Evolutionary conservation across 768 basidiomycete genomes (phyloP), one percentile per base, ranked within the genome.

Genomic region (Boletus sensibilis): DNA sequence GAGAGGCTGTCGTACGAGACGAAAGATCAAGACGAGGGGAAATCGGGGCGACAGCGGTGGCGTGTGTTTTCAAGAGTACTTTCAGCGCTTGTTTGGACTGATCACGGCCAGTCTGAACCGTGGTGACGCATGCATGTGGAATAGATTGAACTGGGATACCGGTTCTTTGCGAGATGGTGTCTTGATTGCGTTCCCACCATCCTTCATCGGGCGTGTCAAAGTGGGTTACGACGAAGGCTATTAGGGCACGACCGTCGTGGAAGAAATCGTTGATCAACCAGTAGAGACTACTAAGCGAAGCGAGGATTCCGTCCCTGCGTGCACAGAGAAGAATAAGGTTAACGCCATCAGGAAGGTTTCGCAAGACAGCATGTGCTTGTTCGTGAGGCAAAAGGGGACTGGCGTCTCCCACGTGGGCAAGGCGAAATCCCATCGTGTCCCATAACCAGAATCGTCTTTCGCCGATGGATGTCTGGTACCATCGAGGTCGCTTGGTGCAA

Each of bases 271-370:
- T 58, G 57, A 76, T 67, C 5, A 76, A 38, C 41, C 52, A 57
- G 63, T 71, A 76, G 43, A 75, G 74, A 42, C 63, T 60, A 27
- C 65, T 51, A 6, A 66, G 58, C 1, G 66, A 53, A 21, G 65
- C 63, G 27, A 46, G 63, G 58, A 73, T 64, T 46, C 68, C 55
- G 1, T 72, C 71, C 7, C 62, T 69, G 16, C 68, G 64, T 53
- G 72, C 67, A 50, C 70, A 69, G 51, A 68, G 74, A 5, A 77
- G 61, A 13, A 78, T 68, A 14, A 76, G 68, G 51, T 62, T 66
- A n/a, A 77, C 61, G 11, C 77, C 74, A 16, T 50, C 37, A 27
- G 37, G 33, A 1, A 75, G 59, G 11, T 37, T 58, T 29, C 59
- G 58, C 43, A 78, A 53, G 16, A 77, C 47, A n/a, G 48, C 11